Base-by-base conservation (phyloP, 371 early-diverging fungal genomes). In the Entomophthora muscae region DNA sequence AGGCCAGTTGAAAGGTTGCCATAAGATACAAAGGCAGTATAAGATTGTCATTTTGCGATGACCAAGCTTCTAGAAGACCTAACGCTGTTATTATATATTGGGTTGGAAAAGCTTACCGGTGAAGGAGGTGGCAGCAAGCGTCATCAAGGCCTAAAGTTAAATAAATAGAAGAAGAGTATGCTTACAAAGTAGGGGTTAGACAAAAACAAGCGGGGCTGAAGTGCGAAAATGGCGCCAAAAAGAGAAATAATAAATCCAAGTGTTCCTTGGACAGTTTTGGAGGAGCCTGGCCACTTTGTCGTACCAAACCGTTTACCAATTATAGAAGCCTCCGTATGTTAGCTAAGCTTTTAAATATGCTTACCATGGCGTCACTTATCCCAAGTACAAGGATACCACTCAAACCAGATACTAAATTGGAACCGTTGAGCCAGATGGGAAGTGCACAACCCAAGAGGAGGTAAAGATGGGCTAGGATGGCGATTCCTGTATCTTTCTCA, bases 191-290 rank as follows among this genome's bases (percentile, higher is more conserved):
- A 22, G 71, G 72, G 1, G 26, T 56, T 7, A 63, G 12, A 71
- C 72, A 71, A 67, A 66, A 22, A 68, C 64, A 58, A 66, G 64
- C 1, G 53, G 58, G n/a, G 66, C 55, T 30, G 71, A 72, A 22
- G 68, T 68, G 59, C 77, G 0, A 70, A 67, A 5, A 78, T 73
- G 22, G 80, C 78, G 12, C 73, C n/a, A 64, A 74, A 72, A 23
- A 86, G 80, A 54, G 82, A 75, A 0, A 73, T 61, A 2, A 86
- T 71, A 78, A 90, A 95, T 0, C 85, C 93, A 1, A 78, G 32
- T 0, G 96, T 88, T 27, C 96, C 96, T 74, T 94, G 91, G 2
- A 94, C 68, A 0, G 93, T 88, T 69, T 95, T 95, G 52, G 75
- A 69, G 0, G 88, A 79, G 0, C 78, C 79, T 1, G 81, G 82